A percentile compares a stretch with the other conserved stretches of the same genome.
phyloP scores from a whole-genome alignment of 164 flowering plant species.

The Amborella trichopoda region DNA sequence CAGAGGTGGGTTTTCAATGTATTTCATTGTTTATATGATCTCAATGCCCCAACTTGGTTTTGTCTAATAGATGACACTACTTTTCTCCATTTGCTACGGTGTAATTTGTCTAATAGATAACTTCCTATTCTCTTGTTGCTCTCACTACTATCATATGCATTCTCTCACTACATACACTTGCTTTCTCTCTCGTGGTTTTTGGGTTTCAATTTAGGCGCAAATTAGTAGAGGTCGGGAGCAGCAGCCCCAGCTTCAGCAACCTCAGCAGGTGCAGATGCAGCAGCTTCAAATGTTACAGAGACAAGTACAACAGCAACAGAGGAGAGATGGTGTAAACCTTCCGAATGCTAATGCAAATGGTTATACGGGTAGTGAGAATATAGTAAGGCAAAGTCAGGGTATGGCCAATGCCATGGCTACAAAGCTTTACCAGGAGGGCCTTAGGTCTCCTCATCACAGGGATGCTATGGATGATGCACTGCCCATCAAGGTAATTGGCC shows the following conservation, averaged over 20 bases:
- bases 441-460: conserved; percentile 63
- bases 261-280: conserved; percentile 69
- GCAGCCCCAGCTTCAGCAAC: too few relatives aligned
- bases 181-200: not conserved
- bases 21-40: not conserved
- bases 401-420: conserved; percentile 67
- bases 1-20: not conserved
- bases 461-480: conserved; percentile 82
- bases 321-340: conserved; percentile 59
- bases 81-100: too few relatives aligned
- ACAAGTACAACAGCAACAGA: conserved; percentile 49
- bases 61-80: too few relatives aligned
- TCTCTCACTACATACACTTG: too few relatives aligned
- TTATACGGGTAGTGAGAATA: conserved; percentile 51
- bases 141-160: not conserved
- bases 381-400: conserved; percentile 64
- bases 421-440: conserved; percentile 66
- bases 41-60: too few relatives aligned
- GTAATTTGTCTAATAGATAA: too few relatives aligned
- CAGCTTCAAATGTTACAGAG: conserved; percentile 76
- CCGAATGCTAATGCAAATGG: conserved; percentile 45
- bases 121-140: too few relatives aligned
- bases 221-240: conserved; percentile 60
- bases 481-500: conserved; percentile 49
- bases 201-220: conserved; percentile 49